Evolutionary conservation across 768 basidiomycete species (phyloP).

Genomic region (Ramaria sp.): DNA sequence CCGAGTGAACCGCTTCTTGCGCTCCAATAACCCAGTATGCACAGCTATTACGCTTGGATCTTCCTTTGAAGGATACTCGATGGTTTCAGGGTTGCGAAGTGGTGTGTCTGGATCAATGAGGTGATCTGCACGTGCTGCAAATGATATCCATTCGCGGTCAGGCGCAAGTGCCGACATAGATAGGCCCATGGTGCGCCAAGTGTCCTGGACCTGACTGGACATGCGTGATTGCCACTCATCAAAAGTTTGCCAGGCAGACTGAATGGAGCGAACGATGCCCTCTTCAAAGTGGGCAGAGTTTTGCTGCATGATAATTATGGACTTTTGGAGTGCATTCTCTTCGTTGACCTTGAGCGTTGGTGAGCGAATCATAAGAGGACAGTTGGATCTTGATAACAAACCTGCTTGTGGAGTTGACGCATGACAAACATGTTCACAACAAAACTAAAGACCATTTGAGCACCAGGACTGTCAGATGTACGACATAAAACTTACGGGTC

Average conservation of each 20-base stretch:
- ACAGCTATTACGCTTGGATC: slow-evolving; percentile 79
- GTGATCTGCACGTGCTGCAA: slow-evolving; percentile 88
- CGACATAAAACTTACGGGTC: slow-evolving; percentile 63
- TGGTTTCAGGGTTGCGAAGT: slow-evolving; percentile 61
- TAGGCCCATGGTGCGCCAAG: slow-evolving; percentile 57
- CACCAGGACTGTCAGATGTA: slow-evolving; percentile 5
- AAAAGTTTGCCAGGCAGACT: slow-evolving; percentile 95
- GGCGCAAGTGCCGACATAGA: slow-evolving; percentile 73
- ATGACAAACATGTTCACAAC: slow-evolving; percentile 61
- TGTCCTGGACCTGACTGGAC: slow-evolving; percentile 58
- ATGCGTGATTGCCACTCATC: slow-evolving; percentile 90
- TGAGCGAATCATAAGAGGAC: not conserved
- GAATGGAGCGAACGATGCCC: slow-evolving; percentile 88
- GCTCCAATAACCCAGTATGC: slow-evolving; percentile 83
- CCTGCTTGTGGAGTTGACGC: slow-evolving; percentile 76
- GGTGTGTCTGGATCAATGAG: slow-evolving; percentile 96
- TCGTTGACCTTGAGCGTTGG: slow-evolving; percentile 54
- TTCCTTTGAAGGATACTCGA: slow-evolving; percentile 84
- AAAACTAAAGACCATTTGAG: slow-evolving; percentile 29
- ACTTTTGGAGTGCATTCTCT: slow-evolving; percentile 96
- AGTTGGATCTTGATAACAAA: slow-evolving; percentile 8
- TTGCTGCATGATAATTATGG: slow-evolving; percentile 96
- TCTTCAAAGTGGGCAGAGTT: slow-evolving; percentile 96
- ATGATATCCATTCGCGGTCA: slow-evolving; percentile 92
- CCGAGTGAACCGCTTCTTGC: slow-evolving; percentile 92